Percentiles rank a stretch among this genome's conserved stretches.
These are phyloP conservation scores for Aspergillus caelatus DNA, from an alignment of 2,329 filamentous ascomycete species.

Conservation along the genomic window DNA sequence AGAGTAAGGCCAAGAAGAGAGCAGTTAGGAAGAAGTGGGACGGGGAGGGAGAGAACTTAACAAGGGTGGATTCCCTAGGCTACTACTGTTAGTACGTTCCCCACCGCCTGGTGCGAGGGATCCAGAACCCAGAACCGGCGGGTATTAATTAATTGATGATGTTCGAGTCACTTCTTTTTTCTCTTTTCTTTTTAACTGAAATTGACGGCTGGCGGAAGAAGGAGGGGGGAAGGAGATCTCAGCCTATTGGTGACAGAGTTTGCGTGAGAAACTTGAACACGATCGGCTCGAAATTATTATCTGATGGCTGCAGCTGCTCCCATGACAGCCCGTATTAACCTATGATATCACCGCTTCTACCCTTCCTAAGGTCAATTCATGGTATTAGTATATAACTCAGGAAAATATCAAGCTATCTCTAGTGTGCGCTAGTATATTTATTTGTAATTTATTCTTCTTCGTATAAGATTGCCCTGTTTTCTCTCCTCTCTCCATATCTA, in stretches of 20 bases:
- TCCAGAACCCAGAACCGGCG: neutral
- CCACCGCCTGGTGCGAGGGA: slow-evolving; percentile 1
- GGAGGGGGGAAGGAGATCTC: neutral
- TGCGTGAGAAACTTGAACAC: no score
- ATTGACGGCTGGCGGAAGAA: neutral
- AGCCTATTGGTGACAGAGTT: neutral
- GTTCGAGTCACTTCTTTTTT: neutral
- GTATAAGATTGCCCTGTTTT: neutral
- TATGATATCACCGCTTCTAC: neutral
- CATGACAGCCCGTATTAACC: neutral
- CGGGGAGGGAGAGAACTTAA: neutral
- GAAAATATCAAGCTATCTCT: neutral
- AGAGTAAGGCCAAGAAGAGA: slow-evolving; percentile 2
- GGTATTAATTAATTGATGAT: neutral
- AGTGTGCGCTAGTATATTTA: neutral
- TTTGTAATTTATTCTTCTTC: neutral
- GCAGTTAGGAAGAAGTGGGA: slow-evolving; percentile 1
- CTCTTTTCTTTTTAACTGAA: neutral
- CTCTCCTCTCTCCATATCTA: neutral
- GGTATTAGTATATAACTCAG: neutral
- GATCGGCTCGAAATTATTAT: slow-evolving; percentile 4
- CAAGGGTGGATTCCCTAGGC: neutral
- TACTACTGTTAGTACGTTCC: neutral
- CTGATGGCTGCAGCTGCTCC: slow-evolving; percentile 10
- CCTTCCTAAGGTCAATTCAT: neutral